Base-by-base conservation (phyloP, 805 yeast species). In the Candida coquimbonensis region DNA sequence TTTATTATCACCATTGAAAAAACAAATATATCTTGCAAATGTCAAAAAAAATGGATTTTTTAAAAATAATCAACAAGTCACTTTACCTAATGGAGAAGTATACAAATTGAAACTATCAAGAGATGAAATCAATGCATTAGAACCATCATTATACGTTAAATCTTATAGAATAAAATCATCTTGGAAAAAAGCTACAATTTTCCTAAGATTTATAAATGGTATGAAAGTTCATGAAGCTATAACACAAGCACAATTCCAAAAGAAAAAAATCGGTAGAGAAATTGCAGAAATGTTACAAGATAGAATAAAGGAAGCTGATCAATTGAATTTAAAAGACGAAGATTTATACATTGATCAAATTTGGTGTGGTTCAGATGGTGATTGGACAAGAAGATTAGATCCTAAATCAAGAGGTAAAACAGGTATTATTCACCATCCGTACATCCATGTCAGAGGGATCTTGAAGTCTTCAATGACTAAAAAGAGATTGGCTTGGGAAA, bases 311-410 rank as follows among this genome's bases (percentile, higher is more conserved):
- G 88, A 87, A 57, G 88, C 90, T 21, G 68, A 75, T 47, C 69
- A 67, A 36, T 64, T 83, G 52, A 80, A 81, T 3, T 64, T 84
- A 49, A 66, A 81, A 49, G 75, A 79, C 24, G 76, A 82, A 48
- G 75, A 75, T 35, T 63, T 89, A 38, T 87, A 83, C 56, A 75
- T 91, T 46, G 78, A 82, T 38, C 86, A 86, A 59, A 78, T 89
- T 48, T 91, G 97, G 97, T 81, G 81, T 26, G 97, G 96, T 37
- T 81, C 89, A 47, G 98, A 91, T 64, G 96, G 96, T 19, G 59
- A 66, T 43, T 80, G 84, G 81, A 57, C 61, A 27, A 82, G 78
- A 63, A 76, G 93, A 62, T 65, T 80, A 9, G 96, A 91, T 55
- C 73, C 75, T 61, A 89, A 88, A 69, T 96, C 93, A 52, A 81